phyloP scores from a whole-genome alignment of 2,329 filamentous ascomycete species.

The Colletotrichum melonis region DNA sequence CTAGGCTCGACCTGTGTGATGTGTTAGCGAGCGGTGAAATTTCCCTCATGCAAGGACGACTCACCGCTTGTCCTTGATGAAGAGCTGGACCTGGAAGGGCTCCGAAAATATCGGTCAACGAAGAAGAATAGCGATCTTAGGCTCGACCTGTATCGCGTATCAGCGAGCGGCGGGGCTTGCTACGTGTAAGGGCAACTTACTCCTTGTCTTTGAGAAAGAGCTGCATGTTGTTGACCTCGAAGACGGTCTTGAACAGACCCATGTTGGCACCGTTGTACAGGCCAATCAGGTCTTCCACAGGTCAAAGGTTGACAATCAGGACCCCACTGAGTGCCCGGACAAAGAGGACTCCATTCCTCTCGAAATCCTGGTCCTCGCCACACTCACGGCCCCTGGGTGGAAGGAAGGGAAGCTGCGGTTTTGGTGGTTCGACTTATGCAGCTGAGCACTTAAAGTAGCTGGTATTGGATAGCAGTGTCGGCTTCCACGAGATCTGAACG shows the following conservation, averaged over 20 bases:
- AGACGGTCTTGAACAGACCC: slow-evolving; percentile 97
- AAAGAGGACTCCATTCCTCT: too few species aligned
- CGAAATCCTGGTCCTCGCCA: too few species aligned
- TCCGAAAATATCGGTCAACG: too few species aligned
- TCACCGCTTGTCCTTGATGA: slow-evolving; percentile 94
- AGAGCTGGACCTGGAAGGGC: too few species aligned
- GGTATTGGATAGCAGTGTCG: slow-evolving; percentile 36
- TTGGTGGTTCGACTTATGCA: slow-evolving; percentile 36
- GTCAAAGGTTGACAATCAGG: slow-evolving; percentile 98
- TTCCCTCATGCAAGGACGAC: slow-evolving; percentile 43
- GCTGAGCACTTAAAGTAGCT: slow-evolving; percentile 36
- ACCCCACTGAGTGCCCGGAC: too few species aligned
- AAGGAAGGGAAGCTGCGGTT: slow-evolving; percentile 20
- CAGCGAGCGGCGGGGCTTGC: too few species aligned
- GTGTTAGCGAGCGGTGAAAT: slow-evolving; percentile 22
- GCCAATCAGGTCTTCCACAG: slow-evolving; percentile 99
- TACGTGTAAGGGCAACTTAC: too few species aligned
- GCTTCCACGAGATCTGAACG: slow-evolving; percentile 43
- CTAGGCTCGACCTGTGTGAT: slow-evolving; percentile 76
- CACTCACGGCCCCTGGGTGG: too few species aligned
- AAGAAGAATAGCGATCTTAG: too few species aligned
- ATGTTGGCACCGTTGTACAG: slow-evolving; percentile 99
- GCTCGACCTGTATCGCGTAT: too few species aligned
- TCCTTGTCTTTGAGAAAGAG: slow-evolving; percentile 60
- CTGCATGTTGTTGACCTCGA: slow-evolving; percentile 96